Percentiles rank a stretch among this genome's conserved stretches.
Conservation (phyloP, 2,329 filamentous ascomycete species). For the Sporothrix mexicana region DNA sequence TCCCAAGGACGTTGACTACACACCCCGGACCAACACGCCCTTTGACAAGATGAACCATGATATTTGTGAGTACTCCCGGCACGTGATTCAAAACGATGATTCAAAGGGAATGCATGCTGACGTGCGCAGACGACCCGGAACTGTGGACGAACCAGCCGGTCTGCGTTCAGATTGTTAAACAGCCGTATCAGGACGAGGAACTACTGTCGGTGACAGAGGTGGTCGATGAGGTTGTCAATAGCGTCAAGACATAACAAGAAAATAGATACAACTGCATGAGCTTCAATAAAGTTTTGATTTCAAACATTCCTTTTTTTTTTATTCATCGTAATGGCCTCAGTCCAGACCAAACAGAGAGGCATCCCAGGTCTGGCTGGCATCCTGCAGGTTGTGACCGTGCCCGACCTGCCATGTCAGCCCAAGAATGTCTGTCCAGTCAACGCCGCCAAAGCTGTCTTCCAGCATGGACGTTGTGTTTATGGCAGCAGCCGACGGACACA, state of each 20-base stretch:
- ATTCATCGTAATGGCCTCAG: not conserved
- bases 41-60: slow-evolving; percentile 30
- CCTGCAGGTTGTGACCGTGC: not conserved
- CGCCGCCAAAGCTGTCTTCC: slow-evolving; percentile 20
- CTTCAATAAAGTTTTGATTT: not conserved
- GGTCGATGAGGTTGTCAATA: slow-evolving; percentile 27
- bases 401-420: slow-evolving; percentile 28
- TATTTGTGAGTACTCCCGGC: slow-evolving; percentile 27
- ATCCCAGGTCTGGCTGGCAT: slow-evolving; percentile 26
- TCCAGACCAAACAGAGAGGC: slow-evolving; percentile 27
- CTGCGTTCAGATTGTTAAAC: slow-evolving; percentile 29
- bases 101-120: not conserved
- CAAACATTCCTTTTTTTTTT: not conserved
- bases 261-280: not conserved
- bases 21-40: slow-evolving; percentile 21
- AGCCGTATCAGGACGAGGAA: slow-evolving; percentile 31
- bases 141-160: slow-evolving; percentile 30
- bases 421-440: slow-evolving; percentile 33
- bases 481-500: not conserved
- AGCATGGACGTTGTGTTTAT: not conserved
- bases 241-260: not conserved
- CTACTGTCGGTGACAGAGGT: slow-evolving; percentile 28
- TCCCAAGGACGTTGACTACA: slow-evolving; percentile 21
- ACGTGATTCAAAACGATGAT: too few relatives aligned
- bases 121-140: slow-evolving; percentile 32